Base-by-base conservation (phyloP, 371 early-diverging fungal genomes). In the Apophysomyces elegans region DNA sequence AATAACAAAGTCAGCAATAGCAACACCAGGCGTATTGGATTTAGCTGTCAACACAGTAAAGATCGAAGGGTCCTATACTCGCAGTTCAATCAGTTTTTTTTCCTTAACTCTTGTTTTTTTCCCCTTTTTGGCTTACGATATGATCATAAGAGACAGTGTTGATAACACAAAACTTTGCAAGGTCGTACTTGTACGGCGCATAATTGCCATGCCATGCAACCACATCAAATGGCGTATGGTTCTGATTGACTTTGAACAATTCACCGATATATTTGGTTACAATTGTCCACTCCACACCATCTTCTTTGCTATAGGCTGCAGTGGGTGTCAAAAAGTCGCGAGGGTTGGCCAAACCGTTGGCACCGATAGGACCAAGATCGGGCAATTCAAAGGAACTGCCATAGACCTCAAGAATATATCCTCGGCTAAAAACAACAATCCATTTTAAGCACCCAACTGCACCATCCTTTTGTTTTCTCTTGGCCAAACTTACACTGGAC, bases 191-290 rank as follows among this genome's bases (percentile, higher is more conserved):
- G 87, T 86, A 98, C 1, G 99, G 99, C 4, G 90, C 93, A 76
- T 96, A 97, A 84, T 97, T 97, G 45, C 99, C 98, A 74, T 97
- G 96, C 97, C 99, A 98, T 5, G 96, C 97, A 37, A 97, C 98
- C 0, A 97, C 97, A 76, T 97, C 95, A 70, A 93, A 98, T 1
- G 97, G 96, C 14, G 93, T 90, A 74, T 96, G 96, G 39, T 83
- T 67, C 81, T 94, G 95, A 56, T 79, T 66, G 11, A 92, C 88
- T 13, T 67, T 62, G 76, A 94, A 96, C 37, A 95, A 71, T 61
- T 86, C 77, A 35, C 95, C 94, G 21, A 90, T 91, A 77, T 88
- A 97, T 80, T 97, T 98, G 69, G 86, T 88, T 43, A 93, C 64
- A 26, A 97, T 88, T 1, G 78, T 69, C 86, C 86, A 95, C 37